Evolutionary conservation across 1,284 basidiomycete species (phyloP).

Genomic region (Malassezia obtusa): DNA sequence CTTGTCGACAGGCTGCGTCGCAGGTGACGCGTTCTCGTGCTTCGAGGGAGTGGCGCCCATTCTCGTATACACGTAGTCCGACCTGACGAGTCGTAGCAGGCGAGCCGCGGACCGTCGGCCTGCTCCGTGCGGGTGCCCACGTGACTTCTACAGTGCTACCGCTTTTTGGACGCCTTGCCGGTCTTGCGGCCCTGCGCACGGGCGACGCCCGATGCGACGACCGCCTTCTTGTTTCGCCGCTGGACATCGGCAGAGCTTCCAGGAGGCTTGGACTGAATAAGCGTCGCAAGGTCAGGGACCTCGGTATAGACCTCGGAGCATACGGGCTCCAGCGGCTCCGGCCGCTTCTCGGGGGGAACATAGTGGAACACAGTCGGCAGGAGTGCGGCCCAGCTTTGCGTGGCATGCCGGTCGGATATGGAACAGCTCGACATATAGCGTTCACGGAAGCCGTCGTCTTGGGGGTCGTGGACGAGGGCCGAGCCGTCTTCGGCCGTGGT

Average conservation of each 20-base stretch:
- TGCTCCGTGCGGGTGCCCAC: background rate
- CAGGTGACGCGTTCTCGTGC: background rate
- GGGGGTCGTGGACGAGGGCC: conserved; percentile 1
- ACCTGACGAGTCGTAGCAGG: background rate
- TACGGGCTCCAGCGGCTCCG: background rate
- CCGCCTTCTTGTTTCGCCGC: background rate
- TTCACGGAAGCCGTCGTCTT: conserved; percentile 9
- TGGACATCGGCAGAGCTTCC: conserved; percentile 5
- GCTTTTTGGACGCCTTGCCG: conserved; percentile 7
- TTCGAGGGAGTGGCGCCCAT: conserved; percentile 9
- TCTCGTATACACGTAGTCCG: background rate
- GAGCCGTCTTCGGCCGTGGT: conserved; percentile 13
- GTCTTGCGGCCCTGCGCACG: conserved; percentile 13
- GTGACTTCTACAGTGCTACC: background rate
- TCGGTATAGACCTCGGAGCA: background rate
- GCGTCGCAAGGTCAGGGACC: conserved; percentile 5
- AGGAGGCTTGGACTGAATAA: conserved; percentile 6
- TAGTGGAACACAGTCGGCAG: background rate
- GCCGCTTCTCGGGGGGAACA: background rate
- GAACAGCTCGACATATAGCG: background rate
- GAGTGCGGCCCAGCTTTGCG: background rate
- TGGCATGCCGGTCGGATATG: too few relatives aligned
- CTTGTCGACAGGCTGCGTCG: conserved; percentile 2
- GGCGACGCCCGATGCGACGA: conserved; percentile 1
- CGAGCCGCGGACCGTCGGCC: background rate